Base-by-base conservation (phyloP, 2,329 filamentous ascomycete species). In the Talaromyces islandicus region DNA sequence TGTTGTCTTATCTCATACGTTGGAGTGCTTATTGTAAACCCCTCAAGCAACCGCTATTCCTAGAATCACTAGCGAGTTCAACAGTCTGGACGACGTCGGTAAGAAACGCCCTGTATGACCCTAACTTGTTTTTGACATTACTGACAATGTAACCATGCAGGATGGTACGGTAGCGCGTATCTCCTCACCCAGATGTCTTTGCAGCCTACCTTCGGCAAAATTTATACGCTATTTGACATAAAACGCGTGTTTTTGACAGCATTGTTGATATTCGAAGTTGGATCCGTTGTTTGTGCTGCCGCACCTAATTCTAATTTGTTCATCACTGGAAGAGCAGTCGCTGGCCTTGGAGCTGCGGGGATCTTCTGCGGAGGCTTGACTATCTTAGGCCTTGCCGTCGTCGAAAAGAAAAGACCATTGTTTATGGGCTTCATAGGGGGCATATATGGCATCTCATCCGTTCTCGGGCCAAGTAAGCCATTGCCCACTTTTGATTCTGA, bases 181-280 rank as follows among this genome's bases (percentile, higher is more conserved):
- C 21, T 51, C n/a, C 48, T 51, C 21, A 21, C 48, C 7, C 48
- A 51, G 12, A 51, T 58, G 11, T 64, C 48, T 59, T 62, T 61
- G 67, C 66, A 59, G 46, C 52, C 38, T 46, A 59, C n/a, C 12
- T 60, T 60, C 2, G 59, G 62, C 60, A 70, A 69, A 57, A 43
- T 64, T 4, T 71, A 68, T 63, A 71, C 69, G 50, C 66, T 65
- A 58, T 70, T 68, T 58, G 55, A 63, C 12, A 41, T 72, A 24
- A 75, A 75, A 60, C 51, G 57, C 5, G 65, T 68, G 1, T 78
- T 72, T 58, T 59, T 79, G 1, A 38, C 64, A 12, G 66, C 68
- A 4, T 71, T 79, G n/a, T 50, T 71, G 17, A 64, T 79, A 46
- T 79, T 79, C 61, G 75, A 78, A 60, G 50, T 73, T 24, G 76